A percentile compares a stretch with the other conserved stretches of the same genome.
Evolutionary conservation across 805 yeast species (phyloP).

Genomic region (Debaryomyces castellii): DNA sequence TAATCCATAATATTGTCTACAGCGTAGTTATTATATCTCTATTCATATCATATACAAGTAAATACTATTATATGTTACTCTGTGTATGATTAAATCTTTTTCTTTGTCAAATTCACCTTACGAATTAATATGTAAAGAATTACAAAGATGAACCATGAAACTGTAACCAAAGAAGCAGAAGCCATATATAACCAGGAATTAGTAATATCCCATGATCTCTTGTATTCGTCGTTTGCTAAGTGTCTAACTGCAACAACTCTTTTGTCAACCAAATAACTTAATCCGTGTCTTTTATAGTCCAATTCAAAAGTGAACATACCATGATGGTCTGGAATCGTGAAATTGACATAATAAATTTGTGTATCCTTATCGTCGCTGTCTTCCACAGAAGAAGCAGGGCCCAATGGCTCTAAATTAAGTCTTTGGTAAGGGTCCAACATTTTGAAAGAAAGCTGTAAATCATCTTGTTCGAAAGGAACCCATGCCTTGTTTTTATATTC

Average conservation of each 20-base stretch:
- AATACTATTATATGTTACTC: not conserved
- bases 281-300: conserved; percentile 78
- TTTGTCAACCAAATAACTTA: conserved; percentile 62
- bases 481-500: conserved; percentile 52
- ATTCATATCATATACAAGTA: not conserved
- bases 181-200: conserved; percentile 90
- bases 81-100: conserved; percentile 18
- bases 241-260: conserved; percentile 84
- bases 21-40: not conserved
- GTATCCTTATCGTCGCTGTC: conserved; percentile 45
- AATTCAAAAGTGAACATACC: conserved; percentile 89
- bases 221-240: conserved; percentile 92
- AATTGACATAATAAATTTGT: conserved; percentile 48
- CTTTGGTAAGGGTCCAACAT: conserved; percentile 97
- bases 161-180: conserved; percentile 65
- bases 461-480: conserved; percentile 64
- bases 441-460: conserved; percentile 77
- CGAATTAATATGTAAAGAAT: conserved; percentile 54
- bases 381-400: conserved; percentile 31
- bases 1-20: not conserved
- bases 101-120: conserved; percentile 25
- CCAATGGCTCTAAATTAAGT: conserved; percentile 52
- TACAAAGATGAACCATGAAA: conserved; percentile 79
- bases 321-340: conserved; percentile 89
- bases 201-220: conserved; percentile 88